Base-by-base conservation (phyloP, 345 rosid species). In the Aquilaria malaccensis region DNA sequence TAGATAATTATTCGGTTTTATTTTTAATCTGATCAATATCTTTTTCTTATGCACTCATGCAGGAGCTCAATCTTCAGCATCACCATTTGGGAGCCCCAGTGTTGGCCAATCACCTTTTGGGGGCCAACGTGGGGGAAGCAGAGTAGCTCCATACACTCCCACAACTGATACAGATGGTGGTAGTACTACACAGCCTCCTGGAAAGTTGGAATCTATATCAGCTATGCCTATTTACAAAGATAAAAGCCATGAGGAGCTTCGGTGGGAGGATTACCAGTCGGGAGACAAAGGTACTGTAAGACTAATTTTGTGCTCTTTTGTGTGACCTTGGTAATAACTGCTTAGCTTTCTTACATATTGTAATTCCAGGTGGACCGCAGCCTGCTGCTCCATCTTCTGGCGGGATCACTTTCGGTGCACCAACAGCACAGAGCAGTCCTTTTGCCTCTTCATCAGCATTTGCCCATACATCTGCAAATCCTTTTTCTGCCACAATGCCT, bases 231-330 rank as follows among this genome's bases (percentile, higher is more conserved):
- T 59, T 49, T 77, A 91, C 74, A 83, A 76, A 67, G 86, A 81
- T 43, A 88, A 88, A 78, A 81, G 78, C 74, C 95, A 85, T 47
- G 97, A 95, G 73, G 99, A 91, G 80, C 82, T 95, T 59, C 77
- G 95, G 67, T 86, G 96, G 97, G 99, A 85, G 72, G 99, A 95
- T 67, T 88, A 86, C 68, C 99, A 95, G 67, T 72, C 62, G 61
- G 99, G 99, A 78, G 99, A 95, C 74, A 91, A 91, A 88, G 97
- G 99, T 90, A 71, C 55, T 2, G 10, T 13, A 59, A 29, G 45
- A 31, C 52, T 33, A 48, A 33, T 51, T 43, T 54, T n/a, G 48
- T 59, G n/a, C 10, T 31, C n/a, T 51, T 31, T 3, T 63, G 11
- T 10, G 29, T 52, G 31, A 51, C 45, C 15, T 10, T 53, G 37